A percentile compares a stretch with the other conserved stretches of the same genome.
phyloP scores from a whole-genome alignment of 352 stramenopile species.

The Phytophthora rubi region DNA sequence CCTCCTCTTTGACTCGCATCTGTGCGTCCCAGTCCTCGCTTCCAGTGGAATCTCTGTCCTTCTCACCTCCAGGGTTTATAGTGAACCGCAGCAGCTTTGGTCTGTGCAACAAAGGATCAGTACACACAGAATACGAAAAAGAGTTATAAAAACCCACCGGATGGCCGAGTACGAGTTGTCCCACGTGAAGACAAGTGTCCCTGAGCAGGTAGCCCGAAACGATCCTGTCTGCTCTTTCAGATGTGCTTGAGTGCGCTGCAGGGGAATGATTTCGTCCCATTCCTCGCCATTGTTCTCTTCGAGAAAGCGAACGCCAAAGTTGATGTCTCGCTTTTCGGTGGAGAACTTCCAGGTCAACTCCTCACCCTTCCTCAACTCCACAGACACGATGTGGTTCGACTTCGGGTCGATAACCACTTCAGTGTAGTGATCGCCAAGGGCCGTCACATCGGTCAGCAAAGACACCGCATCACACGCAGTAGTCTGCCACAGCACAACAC shows the following conservation, averaged over 20 bases:
- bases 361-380: conserved; percentile 50
- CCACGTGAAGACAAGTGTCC: conserved; percentile 66
- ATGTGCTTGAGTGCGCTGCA: conserved; percentile 43
- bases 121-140: not conserved
- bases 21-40: conserved; percentile 43
- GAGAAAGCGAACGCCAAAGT: conserved; percentile 59
- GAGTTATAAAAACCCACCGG: conserved; percentile 37
- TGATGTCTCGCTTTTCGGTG: conserved; percentile 58
- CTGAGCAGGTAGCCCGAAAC: conserved; percentile 38
- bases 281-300: conserved; percentile 38
- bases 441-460: conserved; percentile 33
- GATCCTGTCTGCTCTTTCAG: conserved; percentile 44
- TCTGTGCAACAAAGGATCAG: conserved; percentile 21
- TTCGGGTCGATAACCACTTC: conserved; percentile 51
- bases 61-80: conserved; percentile 25
- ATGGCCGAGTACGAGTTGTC: conserved; percentile 68
- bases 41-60: conserved; percentile 6
- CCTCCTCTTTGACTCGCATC: conserved; percentile 42
- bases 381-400: conserved; percentile 52
- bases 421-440: conserved; percentile 25
- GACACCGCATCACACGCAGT: conserved; percentile 44
- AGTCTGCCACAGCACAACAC: conserved; percentile 7
- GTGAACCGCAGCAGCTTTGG: conserved; percentile 51
- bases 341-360: conserved; percentile 60
- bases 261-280: conserved; percentile 45